Evolutionary conservation across 23 red algal genomes (phyloP).

Genomic region (Gracilariopsis chorda): DNA sequence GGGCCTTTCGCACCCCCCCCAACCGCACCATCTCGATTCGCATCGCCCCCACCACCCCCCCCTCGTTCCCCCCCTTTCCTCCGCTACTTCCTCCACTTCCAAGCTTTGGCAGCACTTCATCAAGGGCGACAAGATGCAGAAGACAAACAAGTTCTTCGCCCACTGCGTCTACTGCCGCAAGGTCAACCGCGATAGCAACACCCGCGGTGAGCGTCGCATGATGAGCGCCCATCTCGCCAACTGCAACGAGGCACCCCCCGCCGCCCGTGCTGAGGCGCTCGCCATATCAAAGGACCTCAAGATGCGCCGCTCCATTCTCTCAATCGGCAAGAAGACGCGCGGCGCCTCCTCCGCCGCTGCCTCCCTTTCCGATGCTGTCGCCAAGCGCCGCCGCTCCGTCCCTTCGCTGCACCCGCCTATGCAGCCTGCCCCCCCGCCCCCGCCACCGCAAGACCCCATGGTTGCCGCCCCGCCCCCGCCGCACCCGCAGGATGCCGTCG

Average conservation of each 20-base stretch:
- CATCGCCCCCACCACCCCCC: neutral
- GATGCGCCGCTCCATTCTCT: conserved; percentile 19
- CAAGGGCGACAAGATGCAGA: conserved; percentile 58
- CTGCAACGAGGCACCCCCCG: conserved; percentile 23
- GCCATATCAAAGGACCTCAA: conserved; percentile 47
- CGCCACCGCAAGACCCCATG: neutral
- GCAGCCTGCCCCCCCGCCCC: neutral
- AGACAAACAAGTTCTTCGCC: conserved; percentile 56
- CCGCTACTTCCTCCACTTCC: conserved; percentile 1
- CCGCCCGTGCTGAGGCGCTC: conserved; percentile 22
- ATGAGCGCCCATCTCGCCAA: conserved; percentile 44
- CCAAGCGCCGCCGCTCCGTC: neutral
- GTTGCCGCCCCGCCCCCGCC: conserved; percentile 19
- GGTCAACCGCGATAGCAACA: conserved; percentile 26
- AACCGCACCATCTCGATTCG: neutral
- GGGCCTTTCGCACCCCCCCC: neutral
- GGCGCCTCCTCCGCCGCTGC: neutral
- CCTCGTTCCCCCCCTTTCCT: neutral
- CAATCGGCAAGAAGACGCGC: conserved; percentile 13
- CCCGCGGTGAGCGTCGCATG: conserved; percentile 42
- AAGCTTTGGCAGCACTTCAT: conserved; percentile 58
- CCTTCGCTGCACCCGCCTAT: conserved; percentile 19
- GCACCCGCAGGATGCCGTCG: neutral
- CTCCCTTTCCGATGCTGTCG: neutral
- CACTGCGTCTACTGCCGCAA: conserved; percentile 56